Conservation (phyloP, 2,329 filamentous ascomycete species). For the Pseudogymnoascus sp. region DNA sequence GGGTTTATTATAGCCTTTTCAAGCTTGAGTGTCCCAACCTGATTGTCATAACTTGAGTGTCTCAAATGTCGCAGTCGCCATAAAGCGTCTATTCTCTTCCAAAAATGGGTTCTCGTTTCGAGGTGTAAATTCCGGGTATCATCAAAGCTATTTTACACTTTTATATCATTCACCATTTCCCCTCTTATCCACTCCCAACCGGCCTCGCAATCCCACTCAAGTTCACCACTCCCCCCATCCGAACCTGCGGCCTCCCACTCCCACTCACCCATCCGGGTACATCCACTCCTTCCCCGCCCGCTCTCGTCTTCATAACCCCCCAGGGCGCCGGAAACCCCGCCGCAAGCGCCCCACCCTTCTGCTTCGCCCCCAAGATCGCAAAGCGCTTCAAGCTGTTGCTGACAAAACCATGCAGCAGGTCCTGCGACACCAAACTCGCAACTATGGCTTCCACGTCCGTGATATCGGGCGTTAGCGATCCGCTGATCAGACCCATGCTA, state of each 20-base stretch:
- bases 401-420: slow-evolving; percentile 75
- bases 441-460: slow-evolving; percentile 71
- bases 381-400: slow-evolving; percentile 70
- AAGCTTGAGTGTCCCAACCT: background rate
- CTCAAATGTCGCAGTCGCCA: background rate
- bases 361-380: slow-evolving; percentile 71
- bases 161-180: background rate
- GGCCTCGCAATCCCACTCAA: slow-evolving; percentile 45
- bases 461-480: slow-evolving; percentile 51
- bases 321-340: slow-evolving; percentile 73
- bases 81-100: background rate
- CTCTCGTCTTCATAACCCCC: slow-evolving; percentile 56
- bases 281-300: slow-evolving; percentile 45
- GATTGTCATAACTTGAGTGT: background rate
- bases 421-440: slow-evolving; percentile 69
- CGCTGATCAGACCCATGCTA: slow-evolving; percentile 55
- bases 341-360: slow-evolving; percentile 52
- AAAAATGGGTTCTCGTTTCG: background rate
- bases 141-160: background rate
- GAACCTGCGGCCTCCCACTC: slow-evolving; percentile 16
- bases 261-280: slow-evolving; percentile 69
- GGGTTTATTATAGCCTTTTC: background rate
- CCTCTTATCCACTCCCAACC: slow-evolving; percentile 29
- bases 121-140: background rate
- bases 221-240: slow-evolving; percentile 48